Evolutionary conservation across 192 early-diverging fungal genomes (phyloP).

Genomic region (Coemansia sp.): DNA sequence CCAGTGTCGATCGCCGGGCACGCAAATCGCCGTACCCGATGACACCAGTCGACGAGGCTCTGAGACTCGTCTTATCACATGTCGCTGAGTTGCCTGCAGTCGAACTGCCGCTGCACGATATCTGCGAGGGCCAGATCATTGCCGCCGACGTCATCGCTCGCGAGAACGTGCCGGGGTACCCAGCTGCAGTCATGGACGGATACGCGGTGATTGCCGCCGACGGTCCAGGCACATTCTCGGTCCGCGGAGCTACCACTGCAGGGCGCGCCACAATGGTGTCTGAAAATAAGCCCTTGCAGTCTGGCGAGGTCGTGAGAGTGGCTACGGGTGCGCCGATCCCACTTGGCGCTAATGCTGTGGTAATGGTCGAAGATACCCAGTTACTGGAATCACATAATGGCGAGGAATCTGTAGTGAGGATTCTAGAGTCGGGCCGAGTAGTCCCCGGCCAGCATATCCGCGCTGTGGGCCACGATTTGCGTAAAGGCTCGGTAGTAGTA

Average conservation of each 20-base stretch:
- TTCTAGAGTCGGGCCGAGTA: constrained; percentile 15
- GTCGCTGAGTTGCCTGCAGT: constrained; percentile 17
- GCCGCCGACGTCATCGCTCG: constrained; percentile 72
- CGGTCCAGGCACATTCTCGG: constrained; percentile 78
- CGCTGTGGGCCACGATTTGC: constrained; percentile 75
- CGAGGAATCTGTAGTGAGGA: constrained; percentile 49
- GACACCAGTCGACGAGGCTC: constrained; percentile 70
- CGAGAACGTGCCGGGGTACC: constrained; percentile 82
- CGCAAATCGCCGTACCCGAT: constrained; percentile 86
- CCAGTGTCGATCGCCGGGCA: constrained; percentile 63
- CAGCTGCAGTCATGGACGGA: constrained; percentile 90
- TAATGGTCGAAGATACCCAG: constrained; percentile 94
- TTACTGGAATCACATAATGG: constrained; percentile 61
- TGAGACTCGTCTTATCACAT: constrained; percentile 56
- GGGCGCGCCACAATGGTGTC: constrained; percentile 18
- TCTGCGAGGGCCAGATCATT: constrained; percentile 62
- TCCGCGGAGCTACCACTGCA: constrained; percentile 64
- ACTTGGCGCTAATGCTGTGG: constrained; percentile 80
- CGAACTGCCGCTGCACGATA: constrained; percentile 22
- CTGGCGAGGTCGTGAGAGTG: constrained; percentile 73
- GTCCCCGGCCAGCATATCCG: constrained; percentile 72
- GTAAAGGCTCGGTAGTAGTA: constrained; percentile 63
- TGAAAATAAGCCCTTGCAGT: constrained; percentile 26
- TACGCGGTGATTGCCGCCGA: constrained; percentile 87
- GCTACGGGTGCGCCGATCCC: constrained; percentile 90